These are phyloP conservation scores for Fusarium agapanthi DNA, from an alignment of 2,329 filamentous ascomycete species.

Conservation along the genomic window DNA sequence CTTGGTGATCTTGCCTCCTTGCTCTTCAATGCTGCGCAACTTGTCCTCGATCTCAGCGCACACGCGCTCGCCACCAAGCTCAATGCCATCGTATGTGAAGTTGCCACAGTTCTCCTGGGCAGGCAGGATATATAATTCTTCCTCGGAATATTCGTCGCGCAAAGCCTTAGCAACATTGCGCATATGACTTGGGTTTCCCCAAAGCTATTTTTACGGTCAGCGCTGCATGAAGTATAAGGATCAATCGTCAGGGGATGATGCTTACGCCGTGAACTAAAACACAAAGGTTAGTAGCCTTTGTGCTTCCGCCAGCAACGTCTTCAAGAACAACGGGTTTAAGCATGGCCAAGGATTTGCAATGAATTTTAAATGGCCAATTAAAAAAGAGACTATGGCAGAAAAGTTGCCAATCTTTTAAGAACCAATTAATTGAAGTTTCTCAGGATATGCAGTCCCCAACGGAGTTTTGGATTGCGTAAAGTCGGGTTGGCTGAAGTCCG, in stretches of 20 bases:
- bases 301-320: too few species aligned
- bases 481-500: too few species aligned
- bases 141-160: constrained; percentile 66
- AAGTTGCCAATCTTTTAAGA: too few species aligned
- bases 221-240: constrained; percentile 20
- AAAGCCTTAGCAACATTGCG: constrained; percentile 72
- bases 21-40: constrained; percentile 62
- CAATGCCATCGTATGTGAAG: constrained; percentile 76
- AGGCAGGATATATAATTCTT: constrained; percentile 74
- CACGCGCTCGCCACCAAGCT: constrained; percentile 72
- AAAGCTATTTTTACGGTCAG: constrained; percentile 61
- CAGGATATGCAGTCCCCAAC: too few species aligned
- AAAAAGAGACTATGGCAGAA: too few species aligned
- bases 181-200: constrained; percentile 82
- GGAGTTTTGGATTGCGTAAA: too few species aligned
- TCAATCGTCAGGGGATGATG: constrained; percentile 33
- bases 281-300: too few species aligned
- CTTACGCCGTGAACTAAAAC: constrained; percentile 56
- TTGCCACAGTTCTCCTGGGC: constrained; percentile 77
- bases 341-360: too few species aligned
- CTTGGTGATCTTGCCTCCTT: constrained; percentile 78
- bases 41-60: constrained; percentile 74
- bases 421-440: too few species aligned
- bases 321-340: background rate
- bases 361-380: too few species aligned